Evolutionary conservation across 768 basidiomycete genomes (phyloP), one percentile per base, ranked within the genome.

Genomic region (Leccinum uliginosum): DNA sequence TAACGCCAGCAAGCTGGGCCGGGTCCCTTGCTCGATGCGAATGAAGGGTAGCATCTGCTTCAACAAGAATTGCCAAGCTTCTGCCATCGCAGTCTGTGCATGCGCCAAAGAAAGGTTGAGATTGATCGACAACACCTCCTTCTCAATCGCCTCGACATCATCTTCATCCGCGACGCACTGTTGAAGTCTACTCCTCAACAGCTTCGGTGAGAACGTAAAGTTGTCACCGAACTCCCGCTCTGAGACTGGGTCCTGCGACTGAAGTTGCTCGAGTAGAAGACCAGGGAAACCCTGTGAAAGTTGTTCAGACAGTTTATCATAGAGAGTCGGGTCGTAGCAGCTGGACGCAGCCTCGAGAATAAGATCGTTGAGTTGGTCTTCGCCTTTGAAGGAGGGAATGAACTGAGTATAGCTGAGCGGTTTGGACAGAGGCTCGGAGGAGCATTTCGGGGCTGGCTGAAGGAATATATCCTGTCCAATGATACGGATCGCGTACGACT

Each of bases 51-150:
- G 73, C 3, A 83, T 75, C 64, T 84, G 83, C 43, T 83, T 80
- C 44, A 93, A 75, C 45, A 96, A 71, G 46, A 78, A 76, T 51
- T 86, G 84, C 91, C 91, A 96, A 4, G 92, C 82, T 55, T 89
- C 83, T 0, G 87, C 82, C 46, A 93, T 76, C 2, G 83, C 75
- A 2, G 81, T 82, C 68, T 95, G 90, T 1, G 89, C 80, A 63
- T 96, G 88, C 21, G 89, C 77, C 38, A 97, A 75, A 1, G 93
- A 94, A 49, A 94, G 80, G 67, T 95, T 94, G 61, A 93, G 79
- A 70, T 97, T 97, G 69, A 95, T 83, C 1, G 86, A 83, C 49
- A 82, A 75, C 3, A 93, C 73, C 32, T 80, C 78, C 50, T 79
- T 82, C 61, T 89, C 81, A 14, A 83, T 73, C 5, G 73, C 73